Percentiles rank a stretch among this genome's conserved stretches.
Conservation (phyloP, 2,329 filamentous ascomycete genomes). For the Aspergillus udagawae region DNA sequence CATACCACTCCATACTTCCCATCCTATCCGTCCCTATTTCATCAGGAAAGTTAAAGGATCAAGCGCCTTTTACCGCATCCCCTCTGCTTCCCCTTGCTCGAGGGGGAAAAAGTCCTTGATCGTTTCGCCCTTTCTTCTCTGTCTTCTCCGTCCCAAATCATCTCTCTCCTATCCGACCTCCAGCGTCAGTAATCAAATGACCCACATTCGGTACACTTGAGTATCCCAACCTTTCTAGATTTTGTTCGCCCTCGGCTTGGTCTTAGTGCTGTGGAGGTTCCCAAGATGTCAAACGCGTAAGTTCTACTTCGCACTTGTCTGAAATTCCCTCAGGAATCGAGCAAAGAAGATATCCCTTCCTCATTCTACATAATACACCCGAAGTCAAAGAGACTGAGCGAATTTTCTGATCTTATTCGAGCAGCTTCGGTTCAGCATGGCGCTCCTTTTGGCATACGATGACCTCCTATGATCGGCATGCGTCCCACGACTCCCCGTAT, state of each 20-base stretch:
- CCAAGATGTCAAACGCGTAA: slow-evolving; percentile 20
- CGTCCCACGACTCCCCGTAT: slow-evolving; percentile 87
- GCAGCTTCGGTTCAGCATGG: slow-evolving; percentile 66
- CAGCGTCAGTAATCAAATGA: slow-evolving; percentile 12
- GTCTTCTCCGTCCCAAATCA: background rate
- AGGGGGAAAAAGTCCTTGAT: slow-evolving; percentile 22
- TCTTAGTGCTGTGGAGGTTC: slow-evolving; percentile 2
- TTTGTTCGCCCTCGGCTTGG: slow-evolving; percentile 5
- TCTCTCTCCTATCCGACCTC: background rate
- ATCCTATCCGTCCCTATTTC: slow-evolving; percentile 6
- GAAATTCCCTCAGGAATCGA: background rate
- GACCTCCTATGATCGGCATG: slow-evolving; percentile 77
- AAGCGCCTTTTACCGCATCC: slow-evolving; percentile 1
- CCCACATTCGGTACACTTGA: slow-evolving; percentile 8
- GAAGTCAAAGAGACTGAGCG: background rate
- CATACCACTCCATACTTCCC: background rate
- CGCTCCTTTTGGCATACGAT: slow-evolving; percentile 94
- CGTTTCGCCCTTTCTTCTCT: slow-evolving; percentile 2
- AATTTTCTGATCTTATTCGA: slow-evolving; percentile 4
- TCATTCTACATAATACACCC: background rate
- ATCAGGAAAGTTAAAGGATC: background rate
- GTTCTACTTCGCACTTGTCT: slow-evolving; percentile 3
- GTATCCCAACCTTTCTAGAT: slow-evolving; percentile 2
- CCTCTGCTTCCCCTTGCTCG: slow-evolving; percentile 6
- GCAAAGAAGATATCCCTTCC: background rate